phyloP scores from a whole-genome alignment of 2,329 filamentous ascomycete species.

The Trichophaea hybrida region DNA sequence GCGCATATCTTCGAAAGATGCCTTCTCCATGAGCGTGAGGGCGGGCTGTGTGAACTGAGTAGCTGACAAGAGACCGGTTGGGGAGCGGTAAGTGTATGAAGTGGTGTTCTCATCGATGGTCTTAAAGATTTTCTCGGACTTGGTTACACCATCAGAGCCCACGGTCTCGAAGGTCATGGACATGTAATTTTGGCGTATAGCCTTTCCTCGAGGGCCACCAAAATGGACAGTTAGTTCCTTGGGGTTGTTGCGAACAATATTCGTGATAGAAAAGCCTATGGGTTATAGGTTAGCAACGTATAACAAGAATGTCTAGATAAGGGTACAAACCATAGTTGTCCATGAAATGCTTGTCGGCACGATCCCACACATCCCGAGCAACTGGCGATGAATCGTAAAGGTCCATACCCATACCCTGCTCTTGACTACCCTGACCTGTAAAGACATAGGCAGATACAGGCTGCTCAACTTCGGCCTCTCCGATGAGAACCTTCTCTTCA shows the following conservation, averaged over 20 bases:
- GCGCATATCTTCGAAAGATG: conserved; percentile 97
- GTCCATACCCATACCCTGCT: conserved; percentile 99
- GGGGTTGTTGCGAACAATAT: conserved; percentile 98
- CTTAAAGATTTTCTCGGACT: conserved; percentile 99
- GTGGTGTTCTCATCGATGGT: conserved; percentile 84
- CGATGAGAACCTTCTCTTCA: conserved; percentile 88
- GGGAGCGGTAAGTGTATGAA: conserved; percentile 93
- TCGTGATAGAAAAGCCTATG: conserved; percentile 81
- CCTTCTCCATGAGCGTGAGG: conserved; percentile 97
- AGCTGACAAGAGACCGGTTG: conserved; percentile 83
- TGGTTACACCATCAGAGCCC: conserved; percentile 75
- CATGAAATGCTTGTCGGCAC: conserved; percentile 93
- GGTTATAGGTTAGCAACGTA: conserved; percentile 4
- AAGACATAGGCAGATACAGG: conserved; percentile 95
- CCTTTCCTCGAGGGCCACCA: conserved; percentile 89
- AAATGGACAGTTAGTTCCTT: conserved; percentile 98
- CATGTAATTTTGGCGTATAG: conserved; percentile 98
- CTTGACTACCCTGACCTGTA: conserved; percentile 94
- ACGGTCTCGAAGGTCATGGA: conserved; percentile 99
- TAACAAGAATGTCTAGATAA: conserved; percentile 4
- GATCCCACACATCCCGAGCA: conserved; percentile 94
- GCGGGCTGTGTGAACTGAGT: conserved; percentile 98
- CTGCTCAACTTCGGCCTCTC: conserved; percentile 94
- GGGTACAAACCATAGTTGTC: conserved; percentile 76
- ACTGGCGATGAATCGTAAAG: conserved; percentile 86